Evolutionary conservation across 2,329 filamentous ascomycete species (phyloP), one percentile per base, ranked within the genome.

Genomic region (Westerdykella ornata): DNA sequence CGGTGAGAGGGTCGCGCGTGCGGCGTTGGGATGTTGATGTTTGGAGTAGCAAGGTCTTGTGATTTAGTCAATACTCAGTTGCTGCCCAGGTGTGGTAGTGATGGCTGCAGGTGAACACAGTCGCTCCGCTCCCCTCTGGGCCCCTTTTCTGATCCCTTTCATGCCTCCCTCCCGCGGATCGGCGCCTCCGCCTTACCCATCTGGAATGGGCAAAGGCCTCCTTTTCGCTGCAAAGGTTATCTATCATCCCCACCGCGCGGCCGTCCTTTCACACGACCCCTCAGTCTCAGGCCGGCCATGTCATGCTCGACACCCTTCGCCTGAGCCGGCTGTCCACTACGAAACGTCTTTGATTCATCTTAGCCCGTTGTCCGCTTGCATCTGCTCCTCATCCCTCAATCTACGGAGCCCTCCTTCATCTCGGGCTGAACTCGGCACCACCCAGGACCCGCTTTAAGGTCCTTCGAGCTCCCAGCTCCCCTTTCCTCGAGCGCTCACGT

Each of bases 301-400:
- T 58, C 54, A 60, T 63, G 57, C 57, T 47, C 43, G 36, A 43
- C 44, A 45, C 43, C 43, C 45, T 39, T 43, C 30, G 41, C 47
- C 41, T 37, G 32, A 28, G 43, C 50, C 40, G 42, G 37, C 39
- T 48, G 49, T 43, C 28, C 41, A 39, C 42, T 38, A 46, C 59
- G 57, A 62, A 61, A 56, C 60, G 38, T 47, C 41, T 47, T 45
- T 57, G 46, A 51, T 36, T 36, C 14, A 14, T 17, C 33, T 16
- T 15, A 22, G 20, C 33, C 39, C 19, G 42, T 33, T 33, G 36
- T 26, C 55, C 50, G 51, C 46, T 45, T 50, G 41, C 55, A 37
- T 52, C 37, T 39, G 26, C 11, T 12, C 29, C 20, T 38, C 36
- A 5, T 26, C 36, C 13, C 22, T 15, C n/a, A 20, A 29, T 26